Base-by-base conservation (phyloP, 2,329 filamentous ascomycete genomes). In the Monilinia fructicola region DNA sequence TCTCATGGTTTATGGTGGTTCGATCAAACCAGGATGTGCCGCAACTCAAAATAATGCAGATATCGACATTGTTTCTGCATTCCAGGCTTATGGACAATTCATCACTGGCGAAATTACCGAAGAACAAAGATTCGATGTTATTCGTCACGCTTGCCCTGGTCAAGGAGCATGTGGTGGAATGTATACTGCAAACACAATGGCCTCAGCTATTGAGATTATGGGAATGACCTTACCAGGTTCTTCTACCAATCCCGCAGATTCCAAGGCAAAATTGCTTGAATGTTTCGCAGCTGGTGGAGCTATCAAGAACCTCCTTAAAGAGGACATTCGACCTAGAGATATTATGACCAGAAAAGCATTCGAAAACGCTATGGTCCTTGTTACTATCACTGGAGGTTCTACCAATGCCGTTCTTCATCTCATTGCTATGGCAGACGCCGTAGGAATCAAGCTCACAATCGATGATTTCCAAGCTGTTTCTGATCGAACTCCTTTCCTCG, bases 1-100 rank as follows among this genome's bases (percentile, higher is more conserved):
- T 74, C 84, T 99, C 77, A 99, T 99, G 95, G 91, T 99, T 40
- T 99, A 99, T 76, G 95, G 95, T 73, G 95, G 95, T 59, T 93
- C 91, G 53, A 99, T 98, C 78, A 89, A 91, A 77, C 92, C 95
- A 48, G 95, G 95, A 56, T 97, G 93, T 80, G 91, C 90, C 66
- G 84, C 82, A 74, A 85, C 85, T 61, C 91, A 93, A 73, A 83
- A 90, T 71, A 88, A 90, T 76, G 85, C 86, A 65, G 82, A 89
- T 67, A 92, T 97, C 73, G 94, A 99, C 78, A 96, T 99, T 64
- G 91, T 99, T 68, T 97, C 93, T 60, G 95, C 95, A 54, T 99
- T 99, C 86, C 95, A 99, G 81, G 90, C 94, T 6, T 98, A 98
- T 76, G 95, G 95, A 35, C 92, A 97, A 78, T 98, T 93, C 81